Evolutionary conservation across 1,139 yeast species (phyloP), one percentile per base, ranked within the genome.

Genomic region (Torulaspora pretoriensis): DNA sequence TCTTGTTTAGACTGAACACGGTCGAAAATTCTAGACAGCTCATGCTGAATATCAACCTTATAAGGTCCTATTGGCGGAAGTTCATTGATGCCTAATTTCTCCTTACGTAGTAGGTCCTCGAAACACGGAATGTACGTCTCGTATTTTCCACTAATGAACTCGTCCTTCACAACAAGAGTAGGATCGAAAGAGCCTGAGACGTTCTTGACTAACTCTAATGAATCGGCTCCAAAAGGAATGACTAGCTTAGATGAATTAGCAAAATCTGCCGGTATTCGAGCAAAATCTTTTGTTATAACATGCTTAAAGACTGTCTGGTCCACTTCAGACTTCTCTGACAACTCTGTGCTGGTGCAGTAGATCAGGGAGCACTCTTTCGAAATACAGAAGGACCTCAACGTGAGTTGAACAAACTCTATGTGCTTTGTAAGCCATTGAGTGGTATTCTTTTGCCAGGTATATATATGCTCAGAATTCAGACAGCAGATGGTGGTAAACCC

Each of bases 141-240:
- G 45, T 33, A 50, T 9, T 42, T 44, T 5, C 38, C 44, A 10
- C 37, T 27, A 12, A 49, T 47, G 39, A 49, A 49, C 4, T 39
- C 38, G n/a, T 43, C 43, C 4, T 44, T 38, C 4, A 46, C 23
- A 25, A 48, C 47, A 8, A 35, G 24, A 4, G 30, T 17, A 9
- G 51, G 54, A 16, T 53, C 50, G 38, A 54, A 54, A 5, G 45
- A 22, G 7, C 65, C 71, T 42, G 75, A 71, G 23, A 78, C 53
- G 0, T 80, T 65, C 12, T 65, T 54, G 19, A 81, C 78, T 50
- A 77, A 74, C 17, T 68, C 67, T 70, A 73, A 68, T 3, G 78
- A 65, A 51, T 81, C 88, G 66, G 74, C 68, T 0, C 74, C 77
- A 8, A 51, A 46, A 0, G 83, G 81, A 1, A 84, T 71, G 28